A percentile compares a stretch with the other conserved stretches of the same genome.
Evolutionary conservation across 1,284 basidiomycete genomes (phyloP).

Genomic region (Austropuccinia psidii): DNA sequence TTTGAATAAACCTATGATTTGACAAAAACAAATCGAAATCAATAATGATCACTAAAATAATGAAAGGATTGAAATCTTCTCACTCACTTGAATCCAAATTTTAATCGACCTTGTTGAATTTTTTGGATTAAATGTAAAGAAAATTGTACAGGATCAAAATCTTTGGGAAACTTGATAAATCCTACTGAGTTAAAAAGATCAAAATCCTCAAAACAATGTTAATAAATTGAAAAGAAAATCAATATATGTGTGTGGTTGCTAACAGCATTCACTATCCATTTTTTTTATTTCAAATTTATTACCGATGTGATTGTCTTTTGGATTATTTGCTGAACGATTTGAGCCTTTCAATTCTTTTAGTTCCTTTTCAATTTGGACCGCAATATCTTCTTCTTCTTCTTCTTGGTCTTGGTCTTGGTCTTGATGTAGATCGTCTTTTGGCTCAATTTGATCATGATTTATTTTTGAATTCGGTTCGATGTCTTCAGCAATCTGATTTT

Average conservation of each 20-base stretch:
- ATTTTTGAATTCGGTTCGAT: neutral
- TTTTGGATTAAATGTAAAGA: neutral
- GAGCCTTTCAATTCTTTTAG: slow-evolving; percentile 1
- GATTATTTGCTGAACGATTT: neutral
- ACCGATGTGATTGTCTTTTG: neutral
- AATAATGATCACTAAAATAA: neutral
- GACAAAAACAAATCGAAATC: neutral
- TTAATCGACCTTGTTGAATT: slow-evolving; percentile 3
- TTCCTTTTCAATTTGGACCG: slow-evolving; percentile 6
- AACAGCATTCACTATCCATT: neutral
- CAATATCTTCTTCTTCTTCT: neutral
- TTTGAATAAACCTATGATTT: slow-evolving; percentile 9
- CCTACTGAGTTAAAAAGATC: neutral
- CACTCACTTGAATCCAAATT: neutral
- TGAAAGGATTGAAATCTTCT: neutral
- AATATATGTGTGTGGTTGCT: neutral
- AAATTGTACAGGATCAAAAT: slow-evolving; percentile 7
- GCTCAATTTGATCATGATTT: neutral
- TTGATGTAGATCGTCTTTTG: neutral
- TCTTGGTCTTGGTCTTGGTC: neutral
- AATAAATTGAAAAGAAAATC: neutral
- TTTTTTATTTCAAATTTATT: neutral
- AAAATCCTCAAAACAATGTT: neutral
- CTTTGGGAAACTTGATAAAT: slow-evolving; percentile 16
- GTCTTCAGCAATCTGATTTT: slow-evolving; percentile 28